Evolutionary conservation across 192 early-diverging fungal genomes (phyloP), one percentile per base, ranked within the genome.

Genomic region (Chytriomyces sp.): DNA sequence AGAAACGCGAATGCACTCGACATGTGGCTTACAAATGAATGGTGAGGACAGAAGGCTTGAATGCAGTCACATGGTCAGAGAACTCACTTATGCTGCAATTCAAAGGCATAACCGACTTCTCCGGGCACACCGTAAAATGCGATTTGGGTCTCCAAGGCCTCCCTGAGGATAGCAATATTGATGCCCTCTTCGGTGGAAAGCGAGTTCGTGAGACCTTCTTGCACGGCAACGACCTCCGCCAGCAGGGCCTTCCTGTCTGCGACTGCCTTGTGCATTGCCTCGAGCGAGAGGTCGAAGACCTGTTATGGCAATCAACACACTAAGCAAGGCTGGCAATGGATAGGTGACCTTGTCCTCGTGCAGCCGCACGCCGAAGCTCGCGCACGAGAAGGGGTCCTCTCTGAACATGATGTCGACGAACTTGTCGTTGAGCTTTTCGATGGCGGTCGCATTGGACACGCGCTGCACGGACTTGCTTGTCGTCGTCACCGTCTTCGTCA

Each of bases 21-120:
- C 70, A 77, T 77, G 59, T 77, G 70, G 63, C 61, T 68, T 33
- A 17, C 3, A 22, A 10, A 34, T n/a, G 52, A 56, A 33, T 37
- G 58, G 28, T 30, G 44, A 28, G 39, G 2, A 30, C 12, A 65
- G n/a, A 17, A 65, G 34, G 64, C 44, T 34, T 34, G 19, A 54
- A 25, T 38, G 25, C 32, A 28, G 19, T 25, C 28, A 14, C 32
- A 4, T 32, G 57, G 28, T 22, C 17, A 59, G 7, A 14, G 14
- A 12, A 53, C 63, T 63, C 52, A 73, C 72, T 52, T 73, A n/a
- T 73, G 17, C 4, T 1, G 1, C 6, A 74, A 52, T 54, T 74
- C 73, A 30, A 66, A 32, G 28, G 31, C 28, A 39, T 74, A 74
- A 12, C 73, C 73, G 22, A 26, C n/a, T 54, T 74, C 73, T 19